Evolutionary conservation across 169 alveolate species (phyloP), one percentile per base, ranked within the genome.

Genomic region (Eimeria falciformis): DNA sequence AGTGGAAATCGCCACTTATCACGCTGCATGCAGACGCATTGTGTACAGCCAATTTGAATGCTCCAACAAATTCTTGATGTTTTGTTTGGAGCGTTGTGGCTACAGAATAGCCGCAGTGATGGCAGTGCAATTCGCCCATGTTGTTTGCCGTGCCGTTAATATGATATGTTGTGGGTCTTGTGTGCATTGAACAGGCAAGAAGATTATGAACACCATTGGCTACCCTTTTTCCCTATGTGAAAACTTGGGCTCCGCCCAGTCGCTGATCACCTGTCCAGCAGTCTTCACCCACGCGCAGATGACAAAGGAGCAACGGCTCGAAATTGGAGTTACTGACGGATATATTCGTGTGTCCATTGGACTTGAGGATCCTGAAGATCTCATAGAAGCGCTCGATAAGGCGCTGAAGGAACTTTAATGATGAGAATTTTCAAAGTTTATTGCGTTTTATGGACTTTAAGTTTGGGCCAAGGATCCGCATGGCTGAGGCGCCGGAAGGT

Each of bases 231-330:
- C 95, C 29, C 91, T 95, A 77, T 93, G 96, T 62, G 96, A 95
- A 81, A 94, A 94, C 81, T 90, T 95, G 62, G 97, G 95, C 6
- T 95, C 94, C 12, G 71, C 82, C 69, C 91, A 95, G 93, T 93
- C 96, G 23, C 93, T 95, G 82, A 92, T 95, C 85, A 94, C 96
- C 1, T 94, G 95, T 79, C 95, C 96, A 17, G 96, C 96, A 0
- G 96, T 94, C 56, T 91, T 95, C 93, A 95, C 97, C 1, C 97
- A 95, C 53, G 95, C 97, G 43, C 93, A 92, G 92, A 94, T 95
- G 94, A 75, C 85, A 23, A 58, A 69, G 75, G 96, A 93, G 50
- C 96, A 95, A 69, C 71, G 95, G 23, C 94, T 78, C 3, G 92
- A 89, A 78, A 95, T 95, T 21, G 96, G 96, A 27, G 81, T 95